phyloP scores from a whole-genome alignment of 192 early-diverging fungal species.

The Coemansia javaensis region DNA sequence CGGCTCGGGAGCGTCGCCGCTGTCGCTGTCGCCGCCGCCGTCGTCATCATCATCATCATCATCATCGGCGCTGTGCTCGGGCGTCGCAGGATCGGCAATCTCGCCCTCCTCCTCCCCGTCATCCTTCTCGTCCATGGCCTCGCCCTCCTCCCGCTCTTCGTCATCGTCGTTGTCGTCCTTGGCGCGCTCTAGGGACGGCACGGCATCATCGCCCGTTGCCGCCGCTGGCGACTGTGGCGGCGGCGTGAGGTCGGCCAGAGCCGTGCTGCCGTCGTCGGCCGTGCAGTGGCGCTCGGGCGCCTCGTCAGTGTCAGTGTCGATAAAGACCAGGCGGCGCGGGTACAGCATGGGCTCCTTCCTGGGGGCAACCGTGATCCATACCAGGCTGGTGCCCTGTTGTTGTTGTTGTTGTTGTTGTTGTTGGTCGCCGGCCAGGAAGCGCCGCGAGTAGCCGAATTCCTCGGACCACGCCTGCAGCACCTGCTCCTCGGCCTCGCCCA shows the following conservation, averaged over 20 bases:
- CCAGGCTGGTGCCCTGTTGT: slow-evolving; percentile 10
- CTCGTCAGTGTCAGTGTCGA: slow-evolving; percentile 5
- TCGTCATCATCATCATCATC: no score
- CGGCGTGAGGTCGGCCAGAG: background rate
- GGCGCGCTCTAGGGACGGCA: no score
- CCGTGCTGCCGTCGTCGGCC: no score
- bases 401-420: no score
- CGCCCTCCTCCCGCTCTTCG: slow-evolving; percentile 30
- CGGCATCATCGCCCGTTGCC: slow-evolving; percentile 7
- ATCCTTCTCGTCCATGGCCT: no score
- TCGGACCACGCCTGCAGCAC: slow-evolving; percentile 28
- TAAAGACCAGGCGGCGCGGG: slow-evolving; percentile 24
- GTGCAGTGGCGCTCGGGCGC: background rate
- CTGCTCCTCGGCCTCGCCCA: slow-evolving; percentile 18
- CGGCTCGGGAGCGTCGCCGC: slow-evolving; percentile 2
- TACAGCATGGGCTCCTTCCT: slow-evolving; percentile 35
- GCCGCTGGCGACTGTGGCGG: background rate
- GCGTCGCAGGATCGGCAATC: slow-evolving; percentile 45
- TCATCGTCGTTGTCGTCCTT: slow-evolving; percentile 9
- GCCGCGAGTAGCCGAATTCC: slow-evolving; percentile 25
- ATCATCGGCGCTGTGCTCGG: slow-evolving; percentile 35
- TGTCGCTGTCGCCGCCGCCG: slow-evolving; percentile 46
- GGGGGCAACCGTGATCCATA: slow-evolving; percentile 22
- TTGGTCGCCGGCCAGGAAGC: background rate
- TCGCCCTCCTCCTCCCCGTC: slow-evolving; percentile 51